Conservation (phyloP, 768 basidiomycete genomes). For the Symmetrospora coprosmae region DNA sequence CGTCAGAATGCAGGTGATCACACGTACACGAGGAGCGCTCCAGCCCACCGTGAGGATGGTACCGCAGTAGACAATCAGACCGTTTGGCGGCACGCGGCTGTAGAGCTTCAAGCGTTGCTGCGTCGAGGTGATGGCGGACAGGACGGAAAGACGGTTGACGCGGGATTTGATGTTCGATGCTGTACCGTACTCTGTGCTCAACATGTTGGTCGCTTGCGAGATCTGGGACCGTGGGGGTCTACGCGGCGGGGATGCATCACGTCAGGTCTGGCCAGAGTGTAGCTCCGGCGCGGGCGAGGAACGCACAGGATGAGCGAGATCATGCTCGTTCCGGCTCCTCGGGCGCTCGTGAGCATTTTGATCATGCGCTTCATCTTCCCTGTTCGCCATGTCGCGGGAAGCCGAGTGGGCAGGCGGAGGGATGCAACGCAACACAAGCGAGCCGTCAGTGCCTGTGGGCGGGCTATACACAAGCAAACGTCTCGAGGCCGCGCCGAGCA, state of each 20-base stretch:
- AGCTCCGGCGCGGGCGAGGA: neutral
- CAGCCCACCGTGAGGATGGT: slow-evolving; percentile 93
- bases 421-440: neutral
- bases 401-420: neutral
- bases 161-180: slow-evolving; percentile 99
- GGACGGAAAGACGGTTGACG: slow-evolving; percentile 89
- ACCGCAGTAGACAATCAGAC: slow-evolving; percentile 87
- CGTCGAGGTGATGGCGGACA: slow-evolving; percentile 94
- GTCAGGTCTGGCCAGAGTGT: too few species aligned
- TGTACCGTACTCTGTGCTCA: slow-evolving; percentile 66
- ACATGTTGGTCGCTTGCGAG: slow-evolving; percentile 82
- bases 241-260: neutral
- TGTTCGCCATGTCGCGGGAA: slow-evolving; percentile 29
- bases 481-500: neutral
- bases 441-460: neutral
- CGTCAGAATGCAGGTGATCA: neutral
- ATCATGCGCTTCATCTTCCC: slow-evolving; percentile 97
- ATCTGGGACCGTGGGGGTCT: slow-evolving; percentile 51
- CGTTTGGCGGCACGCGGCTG: slow-evolving; percentile 89
- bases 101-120: slow-evolving; percentile 95
- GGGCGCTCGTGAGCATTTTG: slow-evolving; percentile 85
- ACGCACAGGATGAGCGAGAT: slow-evolving; percentile 18
- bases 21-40: slow-evolving; percentile 76
- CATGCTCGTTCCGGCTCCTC: slow-evolving; percentile 84
- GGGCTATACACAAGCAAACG: neutral